Evolutionary conservation across 1,284 basidiomycete genomes (phyloP), one percentile per base, ranked within the genome.

Genomic region (Malassezia restricta): DNA sequence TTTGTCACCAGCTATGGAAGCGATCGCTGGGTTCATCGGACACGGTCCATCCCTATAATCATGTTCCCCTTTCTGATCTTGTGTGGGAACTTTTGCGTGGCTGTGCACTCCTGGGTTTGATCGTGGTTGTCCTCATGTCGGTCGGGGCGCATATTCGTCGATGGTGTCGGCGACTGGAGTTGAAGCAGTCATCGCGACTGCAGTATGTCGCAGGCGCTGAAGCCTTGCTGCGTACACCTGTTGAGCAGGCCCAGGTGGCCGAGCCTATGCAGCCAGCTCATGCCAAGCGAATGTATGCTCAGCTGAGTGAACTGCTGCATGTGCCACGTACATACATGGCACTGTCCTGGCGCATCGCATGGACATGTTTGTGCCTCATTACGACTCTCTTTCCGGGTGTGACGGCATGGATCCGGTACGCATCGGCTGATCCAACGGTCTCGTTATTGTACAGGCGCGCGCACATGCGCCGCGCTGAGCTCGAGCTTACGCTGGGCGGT

Each of bases 1-100:
- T 66, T 1, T 59, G 63, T n/a, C 65, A 65, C 37, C 66, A 71
- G 49, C 44, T 71, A 38, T 52, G 68, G 46, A 71, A 68, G 53
- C 63, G 68, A 24, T 51, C 54, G 2, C 46, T 56, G 15, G 43
- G 52, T 11, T 47, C 42, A 0, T 30, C 54, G 30, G 35, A 47
- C 11, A 47, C 57, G 29, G 32, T 56, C n/a, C 65, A 65, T 24
- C 49, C 54, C 14, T 63, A 56, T 37, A 63, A 66, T 43, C 46
- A 51, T 33, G 55, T 68, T 5, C 67, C 68, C 6, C 52, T 60
- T n/a, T 58, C 59, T 40, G 47, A 54, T 6, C 58, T 71, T 7
- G 47, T 61, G 11, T 53, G 67, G 24, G 68, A 69, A 48, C 47
- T 69, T 35, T 20, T 65, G 37, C 65, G 65, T 15, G 45, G 56